A percentile compares a stretch with the other conserved stretches of the same genome.
These are phyloP conservation scores for Aspergillus coremiiformis DNA, from an alignment of 495 filamentous ascomycete species.

Conservation along the genomic window DNA sequence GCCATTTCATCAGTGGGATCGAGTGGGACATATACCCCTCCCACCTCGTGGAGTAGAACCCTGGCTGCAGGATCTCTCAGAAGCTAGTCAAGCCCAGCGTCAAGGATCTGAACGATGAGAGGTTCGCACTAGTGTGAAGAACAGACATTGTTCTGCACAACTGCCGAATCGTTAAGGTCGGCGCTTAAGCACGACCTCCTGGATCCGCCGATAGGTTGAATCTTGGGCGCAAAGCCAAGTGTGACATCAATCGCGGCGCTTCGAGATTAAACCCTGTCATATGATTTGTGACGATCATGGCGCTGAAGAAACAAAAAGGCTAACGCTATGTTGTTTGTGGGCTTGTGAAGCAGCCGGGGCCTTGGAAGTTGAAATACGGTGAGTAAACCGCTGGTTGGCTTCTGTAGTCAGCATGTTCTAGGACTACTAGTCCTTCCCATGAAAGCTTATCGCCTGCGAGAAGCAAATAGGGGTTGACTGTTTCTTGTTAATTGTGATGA, in stretches of 20 bases:
- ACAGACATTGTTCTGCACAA: constrained; percentile 11
- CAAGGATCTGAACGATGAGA: constrained; percentile 23
- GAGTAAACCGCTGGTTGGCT: not conserved
- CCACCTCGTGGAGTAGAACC: not conserved
- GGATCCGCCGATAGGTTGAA: constrained; percentile 10
- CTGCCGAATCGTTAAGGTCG: constrained; percentile 10
- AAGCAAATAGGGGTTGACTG: not conserved
- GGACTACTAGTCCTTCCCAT: not conserved
- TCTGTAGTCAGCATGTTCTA: not conserved
- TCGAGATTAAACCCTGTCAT: not conserved
- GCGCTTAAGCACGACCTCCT: constrained; percentile 20
- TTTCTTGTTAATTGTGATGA: not conserved
- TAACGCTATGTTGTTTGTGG: not conserved
- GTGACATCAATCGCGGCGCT: constrained; percentile 4
- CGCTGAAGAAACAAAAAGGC: not conserved
- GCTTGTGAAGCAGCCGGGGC: not conserved
- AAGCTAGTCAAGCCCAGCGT: constrained; percentile 4
- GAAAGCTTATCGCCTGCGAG: not conserved
- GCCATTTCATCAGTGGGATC: not conserved
- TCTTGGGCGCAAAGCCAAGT: not conserved
- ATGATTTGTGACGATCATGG: not conserved
- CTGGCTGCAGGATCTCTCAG: constrained; percentile 1
- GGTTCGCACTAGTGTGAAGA: constrained; percentile 16
- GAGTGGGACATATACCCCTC: constrained; percentile 4
- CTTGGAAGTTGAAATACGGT: not conserved